Evolutionary conservation across 2,329 filamentous ascomycete genomes (phyloP).

Genomic region (Helicocarpus griseus): DNA sequence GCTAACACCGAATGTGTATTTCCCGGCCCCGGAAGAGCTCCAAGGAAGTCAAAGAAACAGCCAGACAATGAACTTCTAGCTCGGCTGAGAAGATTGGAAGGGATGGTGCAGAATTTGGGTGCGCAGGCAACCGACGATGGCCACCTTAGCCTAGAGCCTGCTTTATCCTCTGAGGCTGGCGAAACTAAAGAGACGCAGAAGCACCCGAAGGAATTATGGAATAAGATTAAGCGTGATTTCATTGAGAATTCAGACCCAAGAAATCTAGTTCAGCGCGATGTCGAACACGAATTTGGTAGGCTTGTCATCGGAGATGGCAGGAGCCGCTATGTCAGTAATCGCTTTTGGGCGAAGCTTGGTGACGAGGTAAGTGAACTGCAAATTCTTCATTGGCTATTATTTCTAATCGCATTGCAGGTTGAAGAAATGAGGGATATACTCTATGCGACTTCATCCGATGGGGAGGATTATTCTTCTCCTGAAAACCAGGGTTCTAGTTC

Average conservation of each 20-base stretch:
- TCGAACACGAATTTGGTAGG: slow-evolving; percentile 44
- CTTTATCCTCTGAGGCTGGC: neutral
- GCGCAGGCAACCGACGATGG: slow-evolving; percentile 30
- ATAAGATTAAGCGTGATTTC: slow-evolving; percentile 3
- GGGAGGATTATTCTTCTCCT: slow-evolving; percentile 43
- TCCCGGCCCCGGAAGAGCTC: slow-evolving; percentile 51
- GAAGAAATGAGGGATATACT: slow-evolving; percentile 54
- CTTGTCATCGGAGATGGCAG: slow-evolving; percentile 51
- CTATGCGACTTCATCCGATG: slow-evolving; percentile 48
- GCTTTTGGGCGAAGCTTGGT: slow-evolving; percentile 51
- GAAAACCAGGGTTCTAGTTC: slow-evolving; percentile 28
- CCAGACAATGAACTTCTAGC: slow-evolving; percentile 52
- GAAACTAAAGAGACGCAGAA: neutral
- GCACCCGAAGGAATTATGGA: neutral
- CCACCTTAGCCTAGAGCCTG: neutral
- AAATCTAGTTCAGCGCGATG: slow-evolving; percentile 9
- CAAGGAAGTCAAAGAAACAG: slow-evolving; percentile 48
- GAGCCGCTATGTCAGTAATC: slow-evolving; percentile 53
- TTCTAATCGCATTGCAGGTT: slow-evolving; percentile 30
- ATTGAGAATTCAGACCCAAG: slow-evolving; percentile 7
- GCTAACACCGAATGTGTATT: slow-evolving; percentile 52
- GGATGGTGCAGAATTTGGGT: slow-evolving; percentile 51
- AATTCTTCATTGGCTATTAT: slow-evolving; percentile 7
- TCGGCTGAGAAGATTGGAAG: slow-evolving; percentile 48
- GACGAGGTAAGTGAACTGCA: slow-evolving; percentile 41